These are phyloP conservation scores for Vanrija humicola DNA, from an alignment of 1,284 basidiomycete genomes.

Conservation along the genomic window DNA sequence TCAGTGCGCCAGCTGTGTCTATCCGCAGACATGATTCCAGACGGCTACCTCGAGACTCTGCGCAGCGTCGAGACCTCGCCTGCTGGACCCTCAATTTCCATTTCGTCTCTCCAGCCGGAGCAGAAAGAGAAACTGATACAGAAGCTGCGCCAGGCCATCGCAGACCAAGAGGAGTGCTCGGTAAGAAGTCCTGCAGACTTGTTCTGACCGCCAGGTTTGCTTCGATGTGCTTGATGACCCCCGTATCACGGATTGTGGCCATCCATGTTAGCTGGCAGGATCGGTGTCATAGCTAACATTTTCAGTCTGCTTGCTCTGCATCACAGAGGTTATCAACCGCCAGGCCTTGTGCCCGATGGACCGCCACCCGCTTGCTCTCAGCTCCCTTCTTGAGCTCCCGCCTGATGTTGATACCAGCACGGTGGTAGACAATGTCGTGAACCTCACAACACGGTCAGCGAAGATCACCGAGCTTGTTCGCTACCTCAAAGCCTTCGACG, in stretches of 20 bases:
- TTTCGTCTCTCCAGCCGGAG: constrained; percentile 26
- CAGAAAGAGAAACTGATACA: constrained; percentile 56
- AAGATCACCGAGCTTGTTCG: constrained; percentile 76
- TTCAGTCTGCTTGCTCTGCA: constrained; percentile 57
- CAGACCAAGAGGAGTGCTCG: constrained; percentile 75
- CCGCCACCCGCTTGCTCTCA: constrained; percentile 60
- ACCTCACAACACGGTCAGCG: constrained; percentile 57
- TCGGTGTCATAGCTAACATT: not conserved
- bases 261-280: constrained; percentile 53
- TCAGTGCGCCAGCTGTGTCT: constrained; percentile 74
- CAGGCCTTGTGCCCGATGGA: constrained; percentile 80
- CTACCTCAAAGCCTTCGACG: constrained; percentile 64
- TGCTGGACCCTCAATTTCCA: constrained; percentile 51
- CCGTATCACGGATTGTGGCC: constrained; percentile 72
- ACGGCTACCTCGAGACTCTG: constrained; percentile 69
- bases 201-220: constrained; percentile 54
- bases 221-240: constrained; percentile 63
- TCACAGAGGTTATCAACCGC: constrained; percentile 60
- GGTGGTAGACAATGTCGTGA: constrained; percentile 14
- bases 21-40: constrained; percentile 72
- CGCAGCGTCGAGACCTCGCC: constrained; percentile 48
- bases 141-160: constrained; percentile 63
- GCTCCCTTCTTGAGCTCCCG: constrained; percentile 65
- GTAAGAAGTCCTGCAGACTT: constrained; percentile 15
- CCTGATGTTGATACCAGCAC: constrained; percentile 45